Percentiles rank a stretch among this genome's conserved stretches.
Evolutionary conservation across 176 grass and related monocot genomes (phyloP).

Genomic region (Tillandsia fasciculata): DNA sequence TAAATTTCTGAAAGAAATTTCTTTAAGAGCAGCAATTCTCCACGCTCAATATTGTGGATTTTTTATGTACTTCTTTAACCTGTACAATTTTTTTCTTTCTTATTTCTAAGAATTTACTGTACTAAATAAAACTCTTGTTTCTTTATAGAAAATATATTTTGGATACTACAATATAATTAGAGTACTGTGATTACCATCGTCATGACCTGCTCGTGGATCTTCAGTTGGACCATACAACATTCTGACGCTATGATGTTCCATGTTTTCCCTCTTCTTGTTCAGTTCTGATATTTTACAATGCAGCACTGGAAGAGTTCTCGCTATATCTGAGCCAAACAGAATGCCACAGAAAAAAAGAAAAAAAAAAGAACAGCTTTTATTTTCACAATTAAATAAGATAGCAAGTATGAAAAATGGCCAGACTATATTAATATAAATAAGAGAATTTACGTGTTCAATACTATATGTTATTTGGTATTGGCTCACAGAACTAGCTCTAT

Average conservation of each 20-base stretch:
- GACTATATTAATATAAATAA: too few relatives aligned
- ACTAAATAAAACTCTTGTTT: neutral
- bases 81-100: neutral
- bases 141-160: neutral
- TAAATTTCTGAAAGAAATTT: too few relatives aligned
- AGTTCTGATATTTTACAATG: slow-evolving; percentile 15
- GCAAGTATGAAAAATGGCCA: neutral
- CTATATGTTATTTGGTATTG: too few relatives aligned
- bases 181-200: slow-evolving; percentile 10
- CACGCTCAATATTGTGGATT: too few relatives aligned
- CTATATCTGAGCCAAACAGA: slow-evolving; percentile 6
- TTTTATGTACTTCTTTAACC: neutral
- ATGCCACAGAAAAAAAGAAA: neutral
- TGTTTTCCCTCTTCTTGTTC: neutral
- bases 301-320: slow-evolving; percentile 8
- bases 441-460: too few relatives aligned
- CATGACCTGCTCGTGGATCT: neutral
- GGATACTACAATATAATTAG: neutral
- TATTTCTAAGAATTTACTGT: neutral
- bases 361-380: neutral
- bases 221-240: slow-evolving; percentile 3
- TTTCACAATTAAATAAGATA: neutral
- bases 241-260: neutral
- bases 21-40: too few relatives aligned
- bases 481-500: too few relatives aligned